phyloP scores from a whole-genome alignment of 2,329 filamentous ascomycete species.

The Colletotrichum horii region DNA sequence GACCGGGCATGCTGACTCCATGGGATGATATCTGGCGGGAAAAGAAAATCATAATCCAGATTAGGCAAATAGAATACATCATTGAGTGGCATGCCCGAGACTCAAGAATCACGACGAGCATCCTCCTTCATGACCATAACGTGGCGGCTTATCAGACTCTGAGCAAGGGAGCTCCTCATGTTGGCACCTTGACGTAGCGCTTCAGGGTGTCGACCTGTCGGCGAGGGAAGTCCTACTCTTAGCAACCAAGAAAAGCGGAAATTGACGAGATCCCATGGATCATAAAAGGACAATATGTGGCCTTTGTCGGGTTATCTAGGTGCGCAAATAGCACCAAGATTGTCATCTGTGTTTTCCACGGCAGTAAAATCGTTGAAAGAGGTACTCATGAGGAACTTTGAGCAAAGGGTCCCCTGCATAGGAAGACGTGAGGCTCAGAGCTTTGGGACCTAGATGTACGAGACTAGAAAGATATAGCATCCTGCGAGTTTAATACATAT shows the following conservation, averaged over 20 bases:
- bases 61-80: background rate
- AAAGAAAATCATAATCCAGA: background rate
- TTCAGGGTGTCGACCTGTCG: background rate
- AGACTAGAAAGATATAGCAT: background rate
- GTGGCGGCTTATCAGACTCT: background rate
- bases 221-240: background rate
- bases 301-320: constrained; percentile 59
- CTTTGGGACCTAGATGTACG: constrained; percentile 23
- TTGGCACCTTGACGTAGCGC: background rate
- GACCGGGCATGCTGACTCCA: too few relatives aligned
- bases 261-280: background rate
- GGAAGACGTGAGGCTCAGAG: constrained; percentile 56
- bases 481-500: background rate
- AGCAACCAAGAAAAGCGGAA: background rate
- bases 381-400: constrained; percentile 67
- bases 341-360: constrained; percentile 63
- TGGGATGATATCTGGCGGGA: too few relatives aligned
- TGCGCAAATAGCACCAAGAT: constrained; percentile 68
- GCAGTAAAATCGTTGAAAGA: constrained; percentile 60
- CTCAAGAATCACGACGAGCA: background rate
- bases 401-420: constrained; percentile 50
- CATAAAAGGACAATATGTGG: constrained; percentile 48
- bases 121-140: background rate
- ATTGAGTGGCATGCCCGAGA: background rate
- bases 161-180: background rate